Conservation (phyloP, 306 rosid genomes). For the Ammopiptanthus mongolicus region DNA sequence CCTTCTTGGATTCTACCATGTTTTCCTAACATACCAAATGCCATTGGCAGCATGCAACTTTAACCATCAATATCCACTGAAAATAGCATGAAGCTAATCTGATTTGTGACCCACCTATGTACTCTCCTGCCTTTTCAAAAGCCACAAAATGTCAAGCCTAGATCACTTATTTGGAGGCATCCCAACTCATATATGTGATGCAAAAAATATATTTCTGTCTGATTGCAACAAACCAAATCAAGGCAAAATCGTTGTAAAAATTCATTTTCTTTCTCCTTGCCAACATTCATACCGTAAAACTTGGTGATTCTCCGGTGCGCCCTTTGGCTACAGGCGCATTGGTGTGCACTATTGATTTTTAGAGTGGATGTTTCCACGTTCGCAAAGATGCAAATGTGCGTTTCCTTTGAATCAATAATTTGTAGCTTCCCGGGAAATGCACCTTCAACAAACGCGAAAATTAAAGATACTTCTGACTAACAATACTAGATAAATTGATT, state of each 20-base stretch:
- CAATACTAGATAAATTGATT: no score
- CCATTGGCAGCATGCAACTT: constrained; percentile 35
- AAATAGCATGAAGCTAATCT: not conserved
- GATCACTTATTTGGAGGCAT: constrained; percentile 23
- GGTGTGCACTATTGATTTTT: no score
- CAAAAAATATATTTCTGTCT: constrained; percentile 2
- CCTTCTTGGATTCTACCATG: no score
- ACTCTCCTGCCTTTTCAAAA: constrained; percentile 11
- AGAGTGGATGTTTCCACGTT: no score
- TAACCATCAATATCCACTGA: constrained; percentile 21
- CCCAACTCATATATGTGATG: not conserved
- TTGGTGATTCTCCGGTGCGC: no score
- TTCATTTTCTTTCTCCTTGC: not conserved
- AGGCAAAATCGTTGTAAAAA: not conserved
- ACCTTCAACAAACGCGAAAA: no score
- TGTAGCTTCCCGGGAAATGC: no score
- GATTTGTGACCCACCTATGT: not conserved
- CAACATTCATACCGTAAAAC: not conserved
- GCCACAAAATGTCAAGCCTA: constrained; percentile 3
- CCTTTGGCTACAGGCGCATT: no score
- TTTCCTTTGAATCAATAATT: no score
- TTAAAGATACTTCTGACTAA: no score
- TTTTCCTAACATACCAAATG: constrained; percentile 31
- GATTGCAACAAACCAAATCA: constrained; percentile 21
- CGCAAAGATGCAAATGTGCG: no score